A percentile compares a stretch with the other conserved stretches of the same genome.
Evolutionary conservation across 2,329 filamentous ascomycete genomes (phyloP).

Genomic region (Fusarium sp.): DNA sequence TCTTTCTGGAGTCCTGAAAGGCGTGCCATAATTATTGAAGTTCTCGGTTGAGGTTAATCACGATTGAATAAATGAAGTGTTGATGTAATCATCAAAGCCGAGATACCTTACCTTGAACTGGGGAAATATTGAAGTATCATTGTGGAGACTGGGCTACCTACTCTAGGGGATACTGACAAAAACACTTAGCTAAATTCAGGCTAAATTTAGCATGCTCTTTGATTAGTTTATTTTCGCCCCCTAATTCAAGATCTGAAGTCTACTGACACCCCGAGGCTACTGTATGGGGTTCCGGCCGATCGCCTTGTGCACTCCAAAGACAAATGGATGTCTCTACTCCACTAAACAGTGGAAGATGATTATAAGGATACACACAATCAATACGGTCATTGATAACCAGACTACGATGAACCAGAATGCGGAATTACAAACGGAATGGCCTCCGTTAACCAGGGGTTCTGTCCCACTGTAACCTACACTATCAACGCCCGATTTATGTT

Average conservation of each 20-base stretch:
- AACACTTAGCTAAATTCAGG: not conserved
- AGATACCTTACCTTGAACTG: not conserved
- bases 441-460: not conserved
- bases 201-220: no score
- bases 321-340: not conserved
- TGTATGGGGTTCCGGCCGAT: not conserved
- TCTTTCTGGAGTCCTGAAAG: conserved; percentile 92
- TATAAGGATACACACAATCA: no score
- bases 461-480: not conserved
- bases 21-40: conserved; percentile 40
- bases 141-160: conserved; percentile 25
- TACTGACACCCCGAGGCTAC: not conserved
- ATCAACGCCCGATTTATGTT: not conserved
- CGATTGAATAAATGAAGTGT: not conserved
- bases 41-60: not conserved
- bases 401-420: not conserved
- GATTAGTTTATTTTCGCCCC: no score
- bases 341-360: not conserved
- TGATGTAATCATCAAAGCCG: conserved; percentile 19
- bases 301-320: not conserved
- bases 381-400: not conserved
- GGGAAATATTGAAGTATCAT: conserved; percentile 8
- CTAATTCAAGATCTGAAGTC: no score
- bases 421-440: not conserved
- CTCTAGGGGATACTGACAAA: no score